phyloP scores from a whole-genome alignment of 495 filamentous ascomycete species.

The Trichocladium uniseriatum region DNA sequence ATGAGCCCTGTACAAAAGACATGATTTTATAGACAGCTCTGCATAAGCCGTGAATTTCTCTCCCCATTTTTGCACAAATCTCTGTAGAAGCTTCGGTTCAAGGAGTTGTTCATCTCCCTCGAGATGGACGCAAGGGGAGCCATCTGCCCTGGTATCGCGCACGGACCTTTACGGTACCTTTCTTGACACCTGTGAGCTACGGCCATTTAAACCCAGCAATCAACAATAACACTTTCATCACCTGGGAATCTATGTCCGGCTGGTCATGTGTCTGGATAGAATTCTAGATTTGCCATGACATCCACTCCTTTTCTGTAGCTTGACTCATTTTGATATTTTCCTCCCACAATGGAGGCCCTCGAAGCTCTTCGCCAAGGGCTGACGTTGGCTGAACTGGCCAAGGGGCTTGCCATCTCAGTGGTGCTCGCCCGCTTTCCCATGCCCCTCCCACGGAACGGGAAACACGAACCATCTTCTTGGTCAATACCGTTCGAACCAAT shows the following conservation, averaged over 20 bases:
- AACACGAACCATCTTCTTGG: too few species aligned
- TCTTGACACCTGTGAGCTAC: background rate
- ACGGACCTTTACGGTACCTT: conserved; percentile 1
- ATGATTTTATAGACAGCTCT: conserved; percentile 13
- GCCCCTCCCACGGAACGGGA: background rate
- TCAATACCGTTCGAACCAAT: background rate
- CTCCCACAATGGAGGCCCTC: conserved; percentile 11
- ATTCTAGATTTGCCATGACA: background rate
- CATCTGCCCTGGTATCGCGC: too few species aligned
- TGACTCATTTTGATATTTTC: background rate
- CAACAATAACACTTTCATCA: background rate
- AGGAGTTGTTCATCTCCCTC: too few species aligned
- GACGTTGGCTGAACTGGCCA: conserved; percentile 9
- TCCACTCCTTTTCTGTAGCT: background rate
- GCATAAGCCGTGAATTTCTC: background rate
- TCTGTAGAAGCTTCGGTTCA: too few species aligned
- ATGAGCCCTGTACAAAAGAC: conserved; percentile 16
- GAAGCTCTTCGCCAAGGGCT: background rate
- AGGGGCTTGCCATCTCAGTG: conserved; percentile 2
- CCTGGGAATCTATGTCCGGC: too few species aligned
- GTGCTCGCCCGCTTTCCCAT: conserved; percentile 6
- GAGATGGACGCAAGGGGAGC: too few species aligned
- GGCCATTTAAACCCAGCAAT: too few species aligned
- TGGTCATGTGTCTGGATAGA: background rate
- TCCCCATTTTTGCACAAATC: too few species aligned